These are phyloP conservation scores for Phoma sp. DNA, from an alignment of 2,329 filamentous ascomycete species.

Conservation along the genomic window DNA sequence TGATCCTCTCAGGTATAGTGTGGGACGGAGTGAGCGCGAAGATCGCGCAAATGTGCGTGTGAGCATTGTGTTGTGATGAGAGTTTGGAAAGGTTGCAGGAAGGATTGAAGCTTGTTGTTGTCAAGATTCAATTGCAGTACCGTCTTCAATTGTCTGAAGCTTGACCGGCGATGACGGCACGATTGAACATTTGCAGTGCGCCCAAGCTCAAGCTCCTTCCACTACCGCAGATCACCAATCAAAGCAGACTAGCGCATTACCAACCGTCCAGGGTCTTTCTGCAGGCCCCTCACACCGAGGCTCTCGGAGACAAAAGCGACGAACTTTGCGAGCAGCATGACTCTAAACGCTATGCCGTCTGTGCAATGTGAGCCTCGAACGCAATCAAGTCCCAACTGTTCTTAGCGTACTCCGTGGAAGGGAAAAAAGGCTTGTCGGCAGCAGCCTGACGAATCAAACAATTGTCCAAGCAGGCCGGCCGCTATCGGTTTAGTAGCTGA, in stretches of 20 bases:
- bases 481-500: slow-evolving; percentile 29
- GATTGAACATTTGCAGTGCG: slow-evolving; percentile 11
- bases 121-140: slow-evolving; percentile 6
- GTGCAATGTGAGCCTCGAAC: neutral
- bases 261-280: slow-evolving; percentile 1
- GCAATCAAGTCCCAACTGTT: slow-evolving; percentile 4
- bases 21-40: slow-evolving; percentile 21
- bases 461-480: slow-evolving; percentile 12
- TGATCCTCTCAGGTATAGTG: slow-evolving; percentile 31
- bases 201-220: slow-evolving; percentile 29
- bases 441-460: slow-evolving; percentile 21
- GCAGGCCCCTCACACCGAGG: slow-evolving; percentile 8
- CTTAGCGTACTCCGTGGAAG: slow-evolving; percentile 2
- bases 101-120: neutral
- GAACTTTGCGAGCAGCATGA: slow-evolving; percentile 8
- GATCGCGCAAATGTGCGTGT: slow-evolving; percentile 28
- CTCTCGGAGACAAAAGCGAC: neutral
- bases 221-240: slow-evolving; percentile 16
- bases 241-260: slow-evolving; percentile 4
- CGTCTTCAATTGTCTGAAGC: neutral
- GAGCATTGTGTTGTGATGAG: slow-evolving; percentile 20
- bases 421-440: neutral
- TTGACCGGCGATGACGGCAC: slow-evolving; percentile 20
- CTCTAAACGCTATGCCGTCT: neutral
- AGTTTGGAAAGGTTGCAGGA: too few relatives aligned